Percentiles rank a stretch among this genome's conserved stretches.
phyloP scores from a whole-genome alignment of 768 basidiomycete species.

The Rhodotorula taiwanensis region DNA sequence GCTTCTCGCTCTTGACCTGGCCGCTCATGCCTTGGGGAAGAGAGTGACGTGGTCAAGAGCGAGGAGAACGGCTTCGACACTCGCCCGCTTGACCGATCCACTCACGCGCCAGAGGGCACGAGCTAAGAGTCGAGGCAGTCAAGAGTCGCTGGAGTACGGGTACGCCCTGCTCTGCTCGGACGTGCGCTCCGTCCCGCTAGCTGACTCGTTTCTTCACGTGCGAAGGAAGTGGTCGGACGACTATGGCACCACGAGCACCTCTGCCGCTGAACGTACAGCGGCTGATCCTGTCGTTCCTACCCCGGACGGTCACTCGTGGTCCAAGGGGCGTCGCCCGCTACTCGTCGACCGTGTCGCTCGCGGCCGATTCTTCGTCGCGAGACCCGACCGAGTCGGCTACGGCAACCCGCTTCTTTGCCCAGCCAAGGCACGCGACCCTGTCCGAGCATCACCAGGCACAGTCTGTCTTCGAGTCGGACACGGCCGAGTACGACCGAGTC shows the following conservation, averaged over 20 bases:
- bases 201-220: no score
- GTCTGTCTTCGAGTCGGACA: conserved; percentile 10
- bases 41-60: no score
- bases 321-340: neutral
- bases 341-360: conserved; percentile 3
- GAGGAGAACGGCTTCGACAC: no score
- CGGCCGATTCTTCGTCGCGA: neutral
- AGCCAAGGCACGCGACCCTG: neutral
- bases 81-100: no score
- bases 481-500: conserved; percentile 8
- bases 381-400: neutral
- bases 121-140: no score
- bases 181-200: no score
- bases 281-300: neutral
- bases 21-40: neutral
- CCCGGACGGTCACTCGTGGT: neutral
- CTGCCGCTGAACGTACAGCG: conserved; percentile 11
- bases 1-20: conserved; percentile 7
- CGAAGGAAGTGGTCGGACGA: no score
- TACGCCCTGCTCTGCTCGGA: no score
- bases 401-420: neutral
- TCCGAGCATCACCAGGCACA: neutral
- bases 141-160: no score
- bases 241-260: no score
- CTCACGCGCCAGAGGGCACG: no score